Evolutionary conservation across 2,329 filamentous ascomycete genomes (phyloP).

Genomic region (Neonectria ditissima): DNA sequence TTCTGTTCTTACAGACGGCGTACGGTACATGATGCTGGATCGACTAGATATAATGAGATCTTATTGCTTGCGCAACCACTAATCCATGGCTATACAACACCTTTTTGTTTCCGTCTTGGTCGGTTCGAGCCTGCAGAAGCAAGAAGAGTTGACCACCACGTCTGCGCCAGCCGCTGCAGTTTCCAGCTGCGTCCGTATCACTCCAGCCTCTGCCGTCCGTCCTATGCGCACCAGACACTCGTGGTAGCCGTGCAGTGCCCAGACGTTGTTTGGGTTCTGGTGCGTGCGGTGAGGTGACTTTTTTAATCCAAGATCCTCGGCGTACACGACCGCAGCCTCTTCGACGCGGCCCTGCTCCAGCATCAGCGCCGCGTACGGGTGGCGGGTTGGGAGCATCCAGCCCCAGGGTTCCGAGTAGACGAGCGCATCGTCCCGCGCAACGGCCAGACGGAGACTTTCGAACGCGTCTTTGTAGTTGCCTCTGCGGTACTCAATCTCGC

Average conservation of each 20-base stretch:
- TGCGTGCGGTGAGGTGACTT: constrained; percentile 71
- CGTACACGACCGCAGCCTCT: constrained; percentile 68
- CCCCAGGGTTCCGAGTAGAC: constrained; percentile 82
- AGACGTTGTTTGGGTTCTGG: constrained; percentile 79
- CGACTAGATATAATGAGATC: too few relatives aligned
- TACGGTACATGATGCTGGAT: too few relatives aligned
- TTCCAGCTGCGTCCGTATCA: constrained; percentile 3
- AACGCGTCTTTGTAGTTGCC: constrained; percentile 71
- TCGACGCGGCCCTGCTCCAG: constrained; percentile 73
- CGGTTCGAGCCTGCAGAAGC: constrained; percentile 25
- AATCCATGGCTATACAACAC: not conserved
- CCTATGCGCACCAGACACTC: constrained; percentile 72
- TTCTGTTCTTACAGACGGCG: too few relatives aligned
- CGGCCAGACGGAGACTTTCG: constrained; percentile 65
- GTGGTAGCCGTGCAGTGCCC: constrained; percentile 79
- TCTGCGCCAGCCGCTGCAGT: constrained; percentile 17
- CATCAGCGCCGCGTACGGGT: constrained; percentile 77
- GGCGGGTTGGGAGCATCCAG: constrained; percentile 81
- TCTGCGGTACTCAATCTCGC: constrained; percentile 78
- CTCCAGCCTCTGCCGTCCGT: constrained; percentile 52
- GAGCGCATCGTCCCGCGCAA: constrained; percentile 70
- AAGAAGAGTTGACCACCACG: constrained; percentile 23
- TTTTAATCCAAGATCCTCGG: constrained; percentile 70
- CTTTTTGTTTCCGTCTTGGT: not conserved
- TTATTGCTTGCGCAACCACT: too few relatives aligned